phyloP scores from a whole-genome alignment of 306 rosid species.

The Cyamopsis tetragonoloba region DNA sequence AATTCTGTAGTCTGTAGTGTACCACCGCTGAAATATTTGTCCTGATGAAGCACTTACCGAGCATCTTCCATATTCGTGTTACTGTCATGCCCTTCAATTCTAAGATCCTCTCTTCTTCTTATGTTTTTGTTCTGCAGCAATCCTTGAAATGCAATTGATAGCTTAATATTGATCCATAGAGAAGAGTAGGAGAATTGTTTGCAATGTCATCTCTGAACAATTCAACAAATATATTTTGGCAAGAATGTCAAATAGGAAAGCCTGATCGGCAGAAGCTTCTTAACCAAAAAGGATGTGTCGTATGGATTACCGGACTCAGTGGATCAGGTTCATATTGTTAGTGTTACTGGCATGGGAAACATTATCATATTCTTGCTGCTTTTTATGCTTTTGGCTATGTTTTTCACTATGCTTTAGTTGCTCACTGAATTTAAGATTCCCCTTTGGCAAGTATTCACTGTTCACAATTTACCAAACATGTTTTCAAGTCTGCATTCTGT shows the following conservation, averaged over 20 bases:
- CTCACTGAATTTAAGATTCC: conserved; percentile 5
- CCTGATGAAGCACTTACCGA: conserved; percentile 18
- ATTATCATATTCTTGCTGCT: neutral
- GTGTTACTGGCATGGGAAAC: conserved; percentile 5
- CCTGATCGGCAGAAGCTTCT: conserved; percentile 78
- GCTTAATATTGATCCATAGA: conserved; percentile 15
- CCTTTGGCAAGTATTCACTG: neutral
- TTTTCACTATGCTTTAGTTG: conserved; percentile 16
- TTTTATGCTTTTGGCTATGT: conserved; percentile 11
- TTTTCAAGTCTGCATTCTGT: neutral
- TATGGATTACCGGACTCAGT: conserved; percentile 91
- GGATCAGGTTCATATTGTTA: conserved; percentile 64
- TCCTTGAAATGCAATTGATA: conserved; percentile 22
- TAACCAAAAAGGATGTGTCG: conserved; percentile 82
- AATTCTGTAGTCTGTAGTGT: neutral
- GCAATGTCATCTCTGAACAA: conserved; percentile 57
- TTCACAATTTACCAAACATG: conserved; percentile 4
- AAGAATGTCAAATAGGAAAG: conserved; percentile 67
- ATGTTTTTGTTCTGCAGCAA: conserved; percentile 19
- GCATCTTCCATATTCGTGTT: neutral
- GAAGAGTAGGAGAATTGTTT: conserved; percentile 32
- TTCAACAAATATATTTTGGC: conserved; percentile 84
- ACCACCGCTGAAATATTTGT: conserved; percentile 6
- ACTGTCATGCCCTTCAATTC: conserved; percentile 9
- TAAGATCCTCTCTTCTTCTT: conserved; percentile 14